Evolutionary conservation across 805 yeast genomes (phyloP), one percentile per base, ranked within the genome.

Genomic region (Starmerella khaoyaiensis): DNA sequence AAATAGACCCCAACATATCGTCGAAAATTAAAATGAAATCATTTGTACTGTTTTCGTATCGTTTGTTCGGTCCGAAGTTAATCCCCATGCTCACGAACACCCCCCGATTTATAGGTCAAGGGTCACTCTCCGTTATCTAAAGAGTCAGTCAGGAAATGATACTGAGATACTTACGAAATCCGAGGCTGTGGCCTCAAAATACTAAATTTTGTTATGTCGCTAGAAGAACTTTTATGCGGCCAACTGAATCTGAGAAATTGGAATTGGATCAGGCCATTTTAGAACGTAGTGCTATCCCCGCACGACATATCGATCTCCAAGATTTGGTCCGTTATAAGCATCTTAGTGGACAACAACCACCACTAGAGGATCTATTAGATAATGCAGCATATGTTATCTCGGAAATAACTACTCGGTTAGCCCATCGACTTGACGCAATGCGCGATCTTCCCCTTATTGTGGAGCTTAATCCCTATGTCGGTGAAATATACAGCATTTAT

Each of bases 381-480:
- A 59, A 58, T 33, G 62, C 61, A 17, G 26, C 42, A 32, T 42
- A 45, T 24, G 50, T 49, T 20, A 35, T 52, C 10, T 32, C 41
- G 28, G 48, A 49, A 40, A 34, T 55, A 31, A 46, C 45, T 9
- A 44, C 52, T 32, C 49, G 65, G 15, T 51, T 83, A 38, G 81
- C 93, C 6, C 71, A 76, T 37, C 64, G 95, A 44, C 57, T 84
- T 14, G 66, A 68, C 22, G 77, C 76, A 21, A 72, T 87, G 46
- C 69, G 87, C 45, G 63, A 68, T 30, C 61, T 87, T 37, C 95
- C 95, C 0, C 87, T 83, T 55, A 68, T 86, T 48, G 83, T 78
- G 32, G 77, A 84, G 39, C 59, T 87, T 44, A 87, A 87, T 54
- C 96, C 96, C 5, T 74, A 81, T 50, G 76, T 87, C 35, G 78